Evolutionary conservation across 805 yeast species (phyloP).

Genomic region (Saitoella complicata): DNA sequence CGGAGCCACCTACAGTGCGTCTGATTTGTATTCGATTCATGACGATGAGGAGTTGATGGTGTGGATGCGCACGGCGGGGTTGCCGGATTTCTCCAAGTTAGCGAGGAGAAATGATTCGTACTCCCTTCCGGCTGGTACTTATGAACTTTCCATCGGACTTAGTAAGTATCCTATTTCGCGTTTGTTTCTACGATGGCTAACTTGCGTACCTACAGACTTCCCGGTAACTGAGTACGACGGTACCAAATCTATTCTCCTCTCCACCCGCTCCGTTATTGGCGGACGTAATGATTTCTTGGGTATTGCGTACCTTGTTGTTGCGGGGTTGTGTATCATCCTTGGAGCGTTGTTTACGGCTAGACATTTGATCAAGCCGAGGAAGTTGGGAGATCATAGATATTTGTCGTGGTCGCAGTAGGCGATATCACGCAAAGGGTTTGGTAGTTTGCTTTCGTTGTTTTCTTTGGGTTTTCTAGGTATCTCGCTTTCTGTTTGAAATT

Average conservation of each 20-base stretch:
- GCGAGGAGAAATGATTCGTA: conserved; percentile 55
- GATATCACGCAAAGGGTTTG: conserved; percentile 12
- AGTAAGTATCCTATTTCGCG: not conserved
- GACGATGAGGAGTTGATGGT: conserved; percentile 75
- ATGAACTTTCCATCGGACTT: conserved; percentile 42
- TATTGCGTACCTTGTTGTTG: conserved; percentile 69
- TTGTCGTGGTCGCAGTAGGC: conserved; percentile 27
- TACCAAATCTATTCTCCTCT: conserved; percentile 62
- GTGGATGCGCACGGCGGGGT: conserved; percentile 97
- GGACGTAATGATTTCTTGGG: conserved; percentile 79
- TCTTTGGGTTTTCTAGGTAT: too few relatives aligned
- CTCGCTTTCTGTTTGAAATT: too few relatives aligned
- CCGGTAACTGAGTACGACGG: conserved; percentile 79
- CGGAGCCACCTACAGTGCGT: conserved; percentile 80
- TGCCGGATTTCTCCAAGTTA: conserved; percentile 74
- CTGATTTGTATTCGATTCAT: conserved; percentile 61
- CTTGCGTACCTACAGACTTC: conserved; percentile 32
- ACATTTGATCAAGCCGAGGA: conserved; percentile 69
- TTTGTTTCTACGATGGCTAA: not conserved
- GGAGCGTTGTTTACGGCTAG: conserved; percentile 64
- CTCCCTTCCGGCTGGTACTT: conserved; percentile 46
- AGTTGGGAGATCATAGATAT: conserved; percentile 66
- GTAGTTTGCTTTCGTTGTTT: too few relatives aligned
- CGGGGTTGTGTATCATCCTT: conserved; percentile 54
- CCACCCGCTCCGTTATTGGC: conserved; percentile 73